A percentile compares a stretch with the other conserved stretches of the same genome.
Conservation (phyloP, 148 eudicot species). For the Talinum fruticosum region DNA sequence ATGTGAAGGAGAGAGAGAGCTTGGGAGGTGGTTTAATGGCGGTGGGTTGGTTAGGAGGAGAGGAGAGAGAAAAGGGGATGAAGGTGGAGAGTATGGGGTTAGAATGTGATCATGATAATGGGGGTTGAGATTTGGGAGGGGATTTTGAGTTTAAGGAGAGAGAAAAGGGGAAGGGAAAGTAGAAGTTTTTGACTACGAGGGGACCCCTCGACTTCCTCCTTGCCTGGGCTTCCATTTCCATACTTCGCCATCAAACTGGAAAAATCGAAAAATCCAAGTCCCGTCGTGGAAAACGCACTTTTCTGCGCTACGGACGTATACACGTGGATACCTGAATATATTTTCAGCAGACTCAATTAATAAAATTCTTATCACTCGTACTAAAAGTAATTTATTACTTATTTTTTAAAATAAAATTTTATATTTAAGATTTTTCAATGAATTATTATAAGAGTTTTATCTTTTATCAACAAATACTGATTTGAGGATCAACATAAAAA, state of each 20-base stretch:
- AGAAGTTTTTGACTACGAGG: not conserved
- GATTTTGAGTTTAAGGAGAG: not conserved
- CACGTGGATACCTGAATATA: not conserved
- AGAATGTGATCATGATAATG: not conserved
- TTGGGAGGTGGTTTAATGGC: not conserved
- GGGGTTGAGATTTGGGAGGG: not conserved
- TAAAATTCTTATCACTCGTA: too few relatives aligned
- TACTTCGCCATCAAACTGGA: not conserved
- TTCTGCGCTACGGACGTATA: not conserved
- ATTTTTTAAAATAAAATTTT: too few relatives aligned
- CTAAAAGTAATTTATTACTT: too few relatives aligned
- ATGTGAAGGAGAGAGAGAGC: slow-evolving; percentile 7
- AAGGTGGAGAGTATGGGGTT: not conserved
- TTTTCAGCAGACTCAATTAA: too few relatives aligned
- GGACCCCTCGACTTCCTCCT: not conserved
- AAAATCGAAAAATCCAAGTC: not conserved
- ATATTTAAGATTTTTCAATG: too few relatives aligned
- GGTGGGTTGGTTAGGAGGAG: not conserved
- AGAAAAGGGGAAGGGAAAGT: slow-evolving; percentile 16
- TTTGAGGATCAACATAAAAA: too few relatives aligned
- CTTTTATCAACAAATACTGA: too few relatives aligned
- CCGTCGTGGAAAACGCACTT: not conserved
- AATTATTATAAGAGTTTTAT: too few relatives aligned
- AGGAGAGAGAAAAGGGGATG: not conserved
- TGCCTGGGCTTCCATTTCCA: too few relatives aligned